Conservation (phyloP, 129 eudicot genomes). For the Ambrosia artemisiifolia region DNA sequence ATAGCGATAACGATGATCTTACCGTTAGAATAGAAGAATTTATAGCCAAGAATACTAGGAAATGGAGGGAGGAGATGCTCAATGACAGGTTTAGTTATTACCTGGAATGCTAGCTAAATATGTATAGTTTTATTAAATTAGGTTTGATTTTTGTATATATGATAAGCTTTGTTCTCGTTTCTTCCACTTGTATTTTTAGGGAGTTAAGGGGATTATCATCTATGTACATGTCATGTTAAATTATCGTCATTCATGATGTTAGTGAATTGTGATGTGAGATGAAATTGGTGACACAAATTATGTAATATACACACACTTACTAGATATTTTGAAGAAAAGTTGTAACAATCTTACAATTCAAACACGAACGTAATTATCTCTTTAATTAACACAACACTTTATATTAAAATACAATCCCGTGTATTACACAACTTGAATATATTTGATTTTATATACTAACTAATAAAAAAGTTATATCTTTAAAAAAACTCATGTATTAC, state of each 20-base stretch:
- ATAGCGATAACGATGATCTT: conserved; percentile 21
- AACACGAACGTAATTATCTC: no score
- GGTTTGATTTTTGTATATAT: conserved; percentile 2
- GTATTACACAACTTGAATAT: not conserved
- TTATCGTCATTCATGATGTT: conserved; percentile 18
- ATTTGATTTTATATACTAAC: no score
- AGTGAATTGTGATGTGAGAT: not conserved
- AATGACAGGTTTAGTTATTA: conserved; percentile 23
- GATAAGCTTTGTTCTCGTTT: not conserved
- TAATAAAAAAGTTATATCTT: no score
- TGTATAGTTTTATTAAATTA: not conserved
- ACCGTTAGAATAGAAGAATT: conserved; percentile 22
- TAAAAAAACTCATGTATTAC: no score
- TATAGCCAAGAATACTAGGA: conserved; percentile 29
- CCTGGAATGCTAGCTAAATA: conserved; percentile 23
- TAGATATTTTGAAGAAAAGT: no score
- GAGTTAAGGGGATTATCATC: conserved; percentile 11
- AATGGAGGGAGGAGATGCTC: conserved; percentile 41
- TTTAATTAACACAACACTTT: no score
- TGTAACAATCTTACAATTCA: no score
- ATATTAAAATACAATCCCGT: not conserved
- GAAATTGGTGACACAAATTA: not conserved
- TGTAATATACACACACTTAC: not conserved
- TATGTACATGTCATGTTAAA: conserved; percentile 1
- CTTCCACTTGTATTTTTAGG: conserved; percentile 8